These are phyloP conservation scores for Ganoderma meredithae DNA, from an alignment of 1,284 basidiomycete genomes.

Conservation along the genomic window DNA sequence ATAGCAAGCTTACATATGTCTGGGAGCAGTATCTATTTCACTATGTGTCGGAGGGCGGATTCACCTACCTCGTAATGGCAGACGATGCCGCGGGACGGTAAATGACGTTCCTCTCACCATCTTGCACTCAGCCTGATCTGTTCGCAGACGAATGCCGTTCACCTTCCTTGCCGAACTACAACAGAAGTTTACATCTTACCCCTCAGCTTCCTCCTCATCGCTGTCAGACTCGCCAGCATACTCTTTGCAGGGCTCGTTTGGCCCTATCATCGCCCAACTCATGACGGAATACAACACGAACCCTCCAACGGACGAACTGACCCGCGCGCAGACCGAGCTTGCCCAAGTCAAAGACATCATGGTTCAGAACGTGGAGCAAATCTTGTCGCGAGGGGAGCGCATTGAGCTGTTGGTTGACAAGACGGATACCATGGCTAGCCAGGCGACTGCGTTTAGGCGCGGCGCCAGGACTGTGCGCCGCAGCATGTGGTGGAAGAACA, in stretches of 20 bases:
- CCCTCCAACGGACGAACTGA: slow-evolving; percentile 92
- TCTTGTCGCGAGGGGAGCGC: slow-evolving; percentile 92
- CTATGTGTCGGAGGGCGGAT: slow-evolving; percentile 89
- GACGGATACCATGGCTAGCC: slow-evolving; percentile 94
- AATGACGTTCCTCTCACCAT: slow-evolving; percentile 36
- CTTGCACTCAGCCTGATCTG: neutral
- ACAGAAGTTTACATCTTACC: slow-evolving; percentile 75
- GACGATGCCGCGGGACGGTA: slow-evolving; percentile 90
- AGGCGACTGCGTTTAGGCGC: slow-evolving; percentile 95
- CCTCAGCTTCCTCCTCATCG: slow-evolving; percentile 59
- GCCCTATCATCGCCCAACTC: slow-evolving; percentile 70
- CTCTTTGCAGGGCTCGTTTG: slow-evolving; percentile 75
- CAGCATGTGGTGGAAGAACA: slow-evolving; percentile 98
- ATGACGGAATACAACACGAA: slow-evolving; percentile 89
- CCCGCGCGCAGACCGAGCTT: slow-evolving; percentile 90
- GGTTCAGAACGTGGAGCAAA: slow-evolving; percentile 97
- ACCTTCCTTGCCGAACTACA: slow-evolving; percentile 91
- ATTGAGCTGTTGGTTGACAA: slow-evolving; percentile 97
- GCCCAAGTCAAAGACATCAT: slow-evolving; percentile 97
- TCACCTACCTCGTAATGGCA: slow-evolving; percentile 92
- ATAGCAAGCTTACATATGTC: slow-evolving; percentile 94
- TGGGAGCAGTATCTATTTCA: slow-evolving; percentile 98
- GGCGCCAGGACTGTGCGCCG: slow-evolving; percentile 88
- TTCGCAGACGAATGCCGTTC: slow-evolving; percentile 86
- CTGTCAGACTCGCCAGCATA: slow-evolving; percentile 56